Conservation (phyloP, 208 protist species). For the Leishmania amazonensis region DNA sequence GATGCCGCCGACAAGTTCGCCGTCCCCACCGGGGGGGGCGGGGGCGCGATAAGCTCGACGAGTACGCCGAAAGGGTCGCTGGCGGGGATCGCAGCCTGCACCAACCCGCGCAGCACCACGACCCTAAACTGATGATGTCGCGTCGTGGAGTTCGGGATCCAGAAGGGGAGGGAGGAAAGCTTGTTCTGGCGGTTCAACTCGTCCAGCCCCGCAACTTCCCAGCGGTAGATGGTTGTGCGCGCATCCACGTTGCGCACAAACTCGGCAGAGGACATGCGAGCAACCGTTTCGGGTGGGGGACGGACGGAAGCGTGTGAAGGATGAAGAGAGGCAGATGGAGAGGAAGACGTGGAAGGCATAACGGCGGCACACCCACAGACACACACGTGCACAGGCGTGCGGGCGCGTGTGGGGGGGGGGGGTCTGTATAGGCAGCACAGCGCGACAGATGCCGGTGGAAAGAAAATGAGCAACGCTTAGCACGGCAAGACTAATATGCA, state of each 20-base stretch:
- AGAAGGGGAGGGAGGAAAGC: slow-evolving; percentile 79
- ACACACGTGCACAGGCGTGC: background rate
- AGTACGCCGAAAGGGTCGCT: slow-evolving; percentile 59
- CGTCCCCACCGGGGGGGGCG: slow-evolving; percentile 1
- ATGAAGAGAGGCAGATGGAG: background rate
- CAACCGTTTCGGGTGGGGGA: background rate
- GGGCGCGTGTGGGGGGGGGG: background rate
- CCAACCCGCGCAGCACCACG: slow-evolving; percentile 67
- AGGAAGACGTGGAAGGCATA: background rate
- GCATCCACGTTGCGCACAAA: slow-evolving; percentile 60
- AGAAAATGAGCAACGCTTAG: background rate
- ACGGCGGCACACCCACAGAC: too few species aligned
- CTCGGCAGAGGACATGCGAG: slow-evolving; percentile 42
- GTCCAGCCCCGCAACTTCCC: slow-evolving; percentile 39
- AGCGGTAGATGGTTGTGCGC: slow-evolving; percentile 54
- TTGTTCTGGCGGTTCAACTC: slow-evolving; percentile 80
- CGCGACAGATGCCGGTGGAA: background rate
- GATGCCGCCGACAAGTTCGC: background rate
- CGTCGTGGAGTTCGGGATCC: slow-evolving; percentile 57
- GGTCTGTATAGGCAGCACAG: background rate
- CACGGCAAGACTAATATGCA: background rate
- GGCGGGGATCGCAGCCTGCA: slow-evolving; percentile 18
- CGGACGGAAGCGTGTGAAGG: background rate
- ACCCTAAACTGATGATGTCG: slow-evolving; percentile 72
- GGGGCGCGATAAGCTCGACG: slow-evolving; percentile 74